Evolutionary conservation across 2,329 filamentous ascomycete species (phyloP), one percentile per base, ranked within the genome.

Genomic region (Nigrospora sphaerica): DNA sequence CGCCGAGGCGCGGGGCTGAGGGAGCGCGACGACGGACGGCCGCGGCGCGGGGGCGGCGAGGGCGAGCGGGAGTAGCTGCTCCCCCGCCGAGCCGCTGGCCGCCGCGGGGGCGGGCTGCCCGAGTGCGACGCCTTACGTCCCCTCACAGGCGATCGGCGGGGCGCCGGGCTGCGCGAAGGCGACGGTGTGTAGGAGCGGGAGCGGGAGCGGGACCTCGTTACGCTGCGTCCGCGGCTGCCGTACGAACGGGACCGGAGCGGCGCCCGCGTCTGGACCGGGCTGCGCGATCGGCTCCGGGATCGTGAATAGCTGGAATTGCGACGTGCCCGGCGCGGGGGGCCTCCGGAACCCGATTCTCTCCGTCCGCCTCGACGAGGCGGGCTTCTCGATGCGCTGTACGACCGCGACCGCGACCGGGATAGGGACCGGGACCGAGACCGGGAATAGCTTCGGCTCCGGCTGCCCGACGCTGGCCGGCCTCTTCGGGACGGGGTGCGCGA

Each of bases 391-490:
- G 44, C 49, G 41, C 52, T 57, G 42, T 55, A 55, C n/a, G 57
- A 59, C 40, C 34, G 57, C 50, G 47, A 73, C 32, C 67, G 66
- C 12, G 71, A 70, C 37, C 58, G 59, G n/a, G 64, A 66, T 14
- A 53, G 41, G 12, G 62, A 62, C 14, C 60, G 59, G 23, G 35
- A 73, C 28, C 66, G 65, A 12, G 71, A 70, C 37, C 63, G 63
- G 1, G 73, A 72, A 14, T 59, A 53, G 48, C 64, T 66, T 44
- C 58, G 53, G 50, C 57, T 62, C 3, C 56, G 52, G 40, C 57
- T 61, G 28, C 53, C 51, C 12, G 62, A 65, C 6, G 55, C 60
- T 32, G 60, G 58, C 28, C 62, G 58, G 42, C 54, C 60, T 23
- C 59, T 57, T 47, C 59, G 55, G 31, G 57, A 58, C 19, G 61